These are phyloP conservation scores for Alternaria brassicicola DNA, from an alignment of 2,329 filamentous ascomycete species.

Conservation along the genomic window DNA sequence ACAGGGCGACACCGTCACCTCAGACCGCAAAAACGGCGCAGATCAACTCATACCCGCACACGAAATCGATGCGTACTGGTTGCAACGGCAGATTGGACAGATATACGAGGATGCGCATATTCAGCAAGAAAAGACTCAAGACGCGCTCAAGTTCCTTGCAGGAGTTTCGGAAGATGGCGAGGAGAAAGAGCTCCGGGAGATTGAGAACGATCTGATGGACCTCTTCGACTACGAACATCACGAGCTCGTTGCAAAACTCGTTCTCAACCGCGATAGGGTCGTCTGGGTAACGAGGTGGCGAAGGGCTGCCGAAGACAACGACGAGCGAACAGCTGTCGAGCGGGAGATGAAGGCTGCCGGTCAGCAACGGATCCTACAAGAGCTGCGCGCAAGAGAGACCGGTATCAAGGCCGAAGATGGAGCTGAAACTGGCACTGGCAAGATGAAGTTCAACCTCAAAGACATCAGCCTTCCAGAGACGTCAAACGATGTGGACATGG, in stretches of 20 bases:
- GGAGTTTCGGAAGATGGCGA: conserved; percentile 77
- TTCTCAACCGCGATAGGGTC: conserved; percentile 90
- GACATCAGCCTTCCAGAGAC: conserved; percentile 76
- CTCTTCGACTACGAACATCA: conserved; percentile 97
- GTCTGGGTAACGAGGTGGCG: conserved; percentile 93
- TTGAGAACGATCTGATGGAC: conserved; percentile 98
- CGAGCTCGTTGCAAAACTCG: conserved; percentile 87
- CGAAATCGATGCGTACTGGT: conserved; percentile 96
- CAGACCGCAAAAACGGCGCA: conserved; percentile 50
- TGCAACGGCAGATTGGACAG: conserved; percentile 88
- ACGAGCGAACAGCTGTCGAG: conserved; percentile 76
- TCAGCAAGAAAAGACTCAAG: conserved; percentile 89
- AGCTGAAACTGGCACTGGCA: conserved; percentile 68
- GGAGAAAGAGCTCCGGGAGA: conserved; percentile 85
- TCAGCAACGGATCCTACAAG: conserved; percentile 82
- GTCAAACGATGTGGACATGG: conserved; percentile 57
- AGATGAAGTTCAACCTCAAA: conserved; percentile 84
- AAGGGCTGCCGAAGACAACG: conserved; percentile 76
- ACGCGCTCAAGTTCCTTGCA: conserved; percentile 81
- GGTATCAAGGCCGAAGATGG: conserved; percentile 61
- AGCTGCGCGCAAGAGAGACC: conserved; percentile 76
- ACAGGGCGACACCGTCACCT: conserved; percentile 65
- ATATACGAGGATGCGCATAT: conserved; percentile 90
- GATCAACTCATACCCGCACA: conserved; percentile 74
- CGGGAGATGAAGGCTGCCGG: conserved; percentile 91